Base-by-base conservation (phyloP, 139 green algal species). In the Chlorella sp. region DNA sequence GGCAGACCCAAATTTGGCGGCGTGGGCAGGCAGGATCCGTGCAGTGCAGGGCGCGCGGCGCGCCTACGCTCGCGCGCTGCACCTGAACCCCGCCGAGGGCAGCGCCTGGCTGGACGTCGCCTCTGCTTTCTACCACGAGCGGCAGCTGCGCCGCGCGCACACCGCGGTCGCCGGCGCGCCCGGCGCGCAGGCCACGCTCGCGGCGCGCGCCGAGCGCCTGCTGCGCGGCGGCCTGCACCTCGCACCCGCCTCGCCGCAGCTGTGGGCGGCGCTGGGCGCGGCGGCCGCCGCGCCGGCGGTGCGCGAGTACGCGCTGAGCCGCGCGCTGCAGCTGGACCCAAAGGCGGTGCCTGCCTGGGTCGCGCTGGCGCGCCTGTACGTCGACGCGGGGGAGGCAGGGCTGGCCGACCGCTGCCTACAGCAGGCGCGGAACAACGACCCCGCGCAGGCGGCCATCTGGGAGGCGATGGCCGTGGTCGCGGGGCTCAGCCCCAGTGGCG, bases 281-380 rank as follows among this genome's bases (percentile, higher is more conserved):
- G 72, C 61, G 25, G 79, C 74, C 7, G 53, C 25, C 9, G 51
- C 60, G 21, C 36, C 65, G 11, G 62, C 43, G 17, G 45, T 64
- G n/a, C 77, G 77, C 3, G 92, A 96, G 86, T 94, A 93, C 53
- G 82, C 82, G 14, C 84, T 89, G 33, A 71, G 35, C 17, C 76
- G 92, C 3, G 81, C 87, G 3, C 73, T 96, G 55, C 81, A 91
- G 74, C 91, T 96, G 36, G 88, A 96, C 78, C 82, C 88, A 5
- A 83, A 86, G 63, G 51, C 50, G 3, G 87, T 87, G 8, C 17
- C 67, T 8, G 73, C 82, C 25, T 96, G 91, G 92, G 82, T 90
- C 42, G 89, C 77, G 19, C 84, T 96, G 59, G 91, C 87, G 1
- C 78, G 90, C 5, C 77, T 94, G 42, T 96, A 95, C 74, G 72